Base-by-base conservation (phyloP, 1,284 basidiomycete genomes). In the Agaricales sp. region DNA sequence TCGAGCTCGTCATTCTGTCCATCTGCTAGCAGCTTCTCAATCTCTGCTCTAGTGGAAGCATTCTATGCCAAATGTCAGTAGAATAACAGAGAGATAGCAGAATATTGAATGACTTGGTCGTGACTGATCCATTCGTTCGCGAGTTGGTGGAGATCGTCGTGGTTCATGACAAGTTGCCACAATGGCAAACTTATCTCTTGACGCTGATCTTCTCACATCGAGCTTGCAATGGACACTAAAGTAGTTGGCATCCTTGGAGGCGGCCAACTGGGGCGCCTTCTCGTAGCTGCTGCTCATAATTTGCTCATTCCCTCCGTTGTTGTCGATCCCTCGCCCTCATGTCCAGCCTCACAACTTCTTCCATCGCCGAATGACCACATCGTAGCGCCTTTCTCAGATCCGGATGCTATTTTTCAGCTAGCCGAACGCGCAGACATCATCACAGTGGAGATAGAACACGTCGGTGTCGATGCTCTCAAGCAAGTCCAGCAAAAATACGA, bases 361-460 rank as follows among this genome's bases (percentile, higher is more conserved):
- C 69, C 78, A 2, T 76, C 83, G 2, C 65, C 73, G 2, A 58
- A 64, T 2, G 61, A 73, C 2, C 96, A 99, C 61, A 72, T 94
- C 60, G 86, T 97, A 59, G 95, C 95, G 46, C 84, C 90, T 6
- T 99, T 98, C 68, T 72, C 86, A 26, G 86, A 93, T 60, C 76
- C 87, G 2, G 68, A 68, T 19, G 87, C 89, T 65, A 97, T 99
- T 58, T 73, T 74, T 43, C 75, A 87, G 57, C 79, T 99, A 16
- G 92, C 92, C 0, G 56, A 65, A 18, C 81, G 83, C 61, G 92
- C 91, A 35, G 91, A 98, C 60, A 71, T 99, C 37, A 70, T 99
- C 49, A 99, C 96, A 0, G 85, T 96, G 48, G 95, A 99, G 70
- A 99, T 99, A 45, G 95, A 99, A 68, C 95, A 99, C 61, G 93